A percentile compares a stretch with the other conserved stretches of the same genome.
phyloP scores from a whole-genome alignment of 257 asterid genomes.

The Solanum appendiculatum region DNA sequence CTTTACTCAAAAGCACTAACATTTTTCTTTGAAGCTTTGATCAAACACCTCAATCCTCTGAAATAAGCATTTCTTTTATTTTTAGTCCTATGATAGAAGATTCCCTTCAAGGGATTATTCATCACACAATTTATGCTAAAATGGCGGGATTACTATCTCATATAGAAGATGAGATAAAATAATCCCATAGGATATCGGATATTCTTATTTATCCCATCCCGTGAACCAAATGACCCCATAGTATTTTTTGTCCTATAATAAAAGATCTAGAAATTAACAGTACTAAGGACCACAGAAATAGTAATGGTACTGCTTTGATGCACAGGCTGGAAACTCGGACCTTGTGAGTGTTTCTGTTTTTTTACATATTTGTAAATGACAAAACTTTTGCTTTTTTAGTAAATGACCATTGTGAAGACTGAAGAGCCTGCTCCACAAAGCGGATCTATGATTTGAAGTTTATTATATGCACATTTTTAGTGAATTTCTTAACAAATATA shows the following conservation, averaged over 20 bases:
- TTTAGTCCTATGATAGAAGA: neutral
- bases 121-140: neutral
- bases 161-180: neutral
- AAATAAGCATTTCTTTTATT: neutral
- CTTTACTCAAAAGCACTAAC: neutral
- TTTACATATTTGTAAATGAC: neutral
- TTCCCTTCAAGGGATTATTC: neutral
- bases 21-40: neutral
- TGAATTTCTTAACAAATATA: neutral
- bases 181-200: rapidly evolving
- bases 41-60: neutral
- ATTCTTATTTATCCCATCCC: neutral
- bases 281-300: neutral
- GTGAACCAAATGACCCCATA: neutral
- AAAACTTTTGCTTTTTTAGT: neutral
- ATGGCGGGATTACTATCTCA: neutral
- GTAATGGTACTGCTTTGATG: neutral
- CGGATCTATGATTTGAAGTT: neutral
- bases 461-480: neutral
- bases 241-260: neutral
- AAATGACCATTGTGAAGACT: neutral
- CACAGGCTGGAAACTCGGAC: neutral
- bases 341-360: neutral
- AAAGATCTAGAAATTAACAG: neutral
- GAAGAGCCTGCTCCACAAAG: neutral